A percentile compares a stretch with the other conserved stretches of the same genome.
Evolutionary conservation across 169 alveolate species (phyloP).

Genomic region (Neospora caninum): DNA sequence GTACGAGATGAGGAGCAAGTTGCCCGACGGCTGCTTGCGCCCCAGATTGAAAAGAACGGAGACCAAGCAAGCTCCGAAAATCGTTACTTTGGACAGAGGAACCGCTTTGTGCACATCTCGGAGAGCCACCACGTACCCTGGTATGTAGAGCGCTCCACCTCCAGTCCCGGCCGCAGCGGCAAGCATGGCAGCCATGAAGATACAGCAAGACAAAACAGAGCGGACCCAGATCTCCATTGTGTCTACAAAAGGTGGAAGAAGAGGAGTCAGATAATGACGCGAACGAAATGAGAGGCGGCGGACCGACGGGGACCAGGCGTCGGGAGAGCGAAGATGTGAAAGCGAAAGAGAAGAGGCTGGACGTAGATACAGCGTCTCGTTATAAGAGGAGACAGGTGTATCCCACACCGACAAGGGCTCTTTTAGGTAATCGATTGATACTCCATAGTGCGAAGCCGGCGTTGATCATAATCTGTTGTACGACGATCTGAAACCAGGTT

Average conservation of each 20-base stretch:
- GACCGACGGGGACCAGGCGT: background rate
- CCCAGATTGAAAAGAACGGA: constrained; percentile 52
- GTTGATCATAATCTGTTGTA: too few species aligned
- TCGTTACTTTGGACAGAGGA: constrained; percentile 66
- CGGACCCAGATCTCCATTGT: constrained; percentile 25
- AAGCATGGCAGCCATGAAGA: constrained; percentile 56
- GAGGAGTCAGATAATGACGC: background rate
- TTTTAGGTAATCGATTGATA: too few species aligned
- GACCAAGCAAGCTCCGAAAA: constrained; percentile 58
- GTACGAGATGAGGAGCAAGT: constrained; percentile 49
- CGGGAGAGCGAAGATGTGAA: background rate
- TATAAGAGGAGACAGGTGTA: background rate
- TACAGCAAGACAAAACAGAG: background rate
- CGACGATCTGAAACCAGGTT: too few species aligned
- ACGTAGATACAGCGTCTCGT: background rate
- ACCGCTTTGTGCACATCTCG: constrained; percentile 65
- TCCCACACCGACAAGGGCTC: too few species aligned
- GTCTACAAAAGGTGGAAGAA: background rate
- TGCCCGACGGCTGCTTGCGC: constrained; percentile 39
- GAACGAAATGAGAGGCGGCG: background rate
- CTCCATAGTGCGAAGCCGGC: too few species aligned
- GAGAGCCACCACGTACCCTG: constrained; percentile 54
- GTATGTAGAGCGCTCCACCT: constrained; percentile 69
- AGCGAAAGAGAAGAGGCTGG: background rate
- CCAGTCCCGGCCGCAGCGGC: constrained; percentile 69